Conservation (phyloP, 192 early-diverging fungal species). For the Glomus cerebriforme region DNA sequence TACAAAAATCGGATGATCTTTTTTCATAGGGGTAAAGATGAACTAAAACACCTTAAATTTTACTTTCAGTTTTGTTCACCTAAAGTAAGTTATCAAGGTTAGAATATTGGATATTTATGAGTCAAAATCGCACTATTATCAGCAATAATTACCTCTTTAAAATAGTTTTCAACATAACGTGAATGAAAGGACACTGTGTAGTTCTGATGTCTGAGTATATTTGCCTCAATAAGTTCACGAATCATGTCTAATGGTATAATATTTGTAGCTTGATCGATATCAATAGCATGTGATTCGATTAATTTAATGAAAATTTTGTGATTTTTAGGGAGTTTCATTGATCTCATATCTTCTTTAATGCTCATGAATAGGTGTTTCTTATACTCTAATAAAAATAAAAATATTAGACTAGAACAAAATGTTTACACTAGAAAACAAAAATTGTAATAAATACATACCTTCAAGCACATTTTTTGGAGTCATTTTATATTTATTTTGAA, state of each 20-base stretch:
- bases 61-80: no score
- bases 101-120: no score
- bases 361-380: conserved; percentile 5
- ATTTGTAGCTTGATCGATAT: conserved; percentile 12
- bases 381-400: conserved; percentile 18
- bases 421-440: neutral
- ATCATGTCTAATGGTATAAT: conserved; percentile 25
- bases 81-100: no score
- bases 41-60: no score
- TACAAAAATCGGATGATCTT: no score
- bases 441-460: conserved; percentile 29
- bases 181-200: conserved; percentile 23
- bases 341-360: neutral
- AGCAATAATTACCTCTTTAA: conserved; percentile 27
- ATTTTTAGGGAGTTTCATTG: conserved; percentile 19
- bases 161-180: no score
- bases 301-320: conserved; percentile 27
- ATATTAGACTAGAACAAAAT: conserved; percentile 13
- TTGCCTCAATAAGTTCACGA: conserved; percentile 24
- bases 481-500: neutral
- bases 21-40: no score
- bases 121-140: no score
- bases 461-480: conserved; percentile 19
- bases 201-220: conserved; percentile 24
- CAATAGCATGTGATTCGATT: conserved; percentile 14